Conservation (phyloP, 768 basidiomycete genomes). For the Scleroderma citrinum region DNA sequence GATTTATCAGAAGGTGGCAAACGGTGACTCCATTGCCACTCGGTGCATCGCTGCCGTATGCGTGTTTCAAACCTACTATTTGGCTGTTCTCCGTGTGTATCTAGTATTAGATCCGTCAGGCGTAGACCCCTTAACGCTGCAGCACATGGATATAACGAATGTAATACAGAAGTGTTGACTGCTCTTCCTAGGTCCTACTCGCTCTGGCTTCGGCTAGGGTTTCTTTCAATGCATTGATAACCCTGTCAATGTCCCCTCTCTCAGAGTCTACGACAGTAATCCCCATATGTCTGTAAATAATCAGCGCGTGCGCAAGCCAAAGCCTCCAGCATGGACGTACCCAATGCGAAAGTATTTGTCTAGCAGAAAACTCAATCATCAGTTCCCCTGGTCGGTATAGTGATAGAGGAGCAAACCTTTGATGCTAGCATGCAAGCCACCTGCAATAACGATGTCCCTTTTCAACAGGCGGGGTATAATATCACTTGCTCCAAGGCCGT, state of each 20-base stretch:
- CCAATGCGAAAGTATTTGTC: slow-evolving; percentile 93
- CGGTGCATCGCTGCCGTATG: too few species aligned
- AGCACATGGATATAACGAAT: not conserved
- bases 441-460: slow-evolving; percentile 77
- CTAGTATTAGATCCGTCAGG: too few species aligned
- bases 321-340: slow-evolving; percentile 28
- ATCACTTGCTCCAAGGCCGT: slow-evolving; percentile 70
- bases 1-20: too few species aligned
- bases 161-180: not conserved
- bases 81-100: too few species aligned
- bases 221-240: slow-evolving; percentile 62
- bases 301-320: not conserved
- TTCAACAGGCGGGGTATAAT: slow-evolving; percentile 68
- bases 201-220: slow-evolving; percentile 36
- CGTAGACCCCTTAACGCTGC: too few species aligned
- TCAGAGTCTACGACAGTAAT: slow-evolving; percentile 64
- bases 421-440: slow-evolving; percentile 77
- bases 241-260: slow-evolving; percentile 70
- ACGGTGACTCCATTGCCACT: too few species aligned
- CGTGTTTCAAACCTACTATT: too few species aligned
- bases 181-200: slow-evolving; percentile 8
- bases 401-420: slow-evolving; percentile 48
- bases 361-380: slow-evolving; percentile 21
- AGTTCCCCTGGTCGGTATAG: not conserved
- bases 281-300: slow-evolving; percentile 76